A percentile compares a stretch with the other conserved stretches of the same genome.
phyloP scores from a whole-genome alignment of 75 land plant genomes.

The Selaginella tamariscina region DNA sequence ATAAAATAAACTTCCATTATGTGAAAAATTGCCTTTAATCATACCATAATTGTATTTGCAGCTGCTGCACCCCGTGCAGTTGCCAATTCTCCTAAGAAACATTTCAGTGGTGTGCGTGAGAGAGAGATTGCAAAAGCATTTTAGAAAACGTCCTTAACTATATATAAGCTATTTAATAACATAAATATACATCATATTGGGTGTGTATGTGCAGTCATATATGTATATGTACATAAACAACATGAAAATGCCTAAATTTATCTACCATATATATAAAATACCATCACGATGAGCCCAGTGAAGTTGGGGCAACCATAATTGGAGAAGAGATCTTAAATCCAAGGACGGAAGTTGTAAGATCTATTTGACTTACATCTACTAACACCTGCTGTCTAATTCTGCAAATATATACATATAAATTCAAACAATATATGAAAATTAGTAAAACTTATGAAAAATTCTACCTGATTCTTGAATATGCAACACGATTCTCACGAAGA shows the following conservation, averaged over 20 bases:
- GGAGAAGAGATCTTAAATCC: conserved; percentile 61
- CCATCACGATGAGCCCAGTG: conserved; percentile 71
- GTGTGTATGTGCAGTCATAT: no score
- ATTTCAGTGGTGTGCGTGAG: conserved; percentile 56
- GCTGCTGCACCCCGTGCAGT: conserved; percentile 84
- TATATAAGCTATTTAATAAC: no score
- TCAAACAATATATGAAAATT: no score
- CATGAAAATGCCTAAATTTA: no score
- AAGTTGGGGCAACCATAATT: conserved; percentile 83
- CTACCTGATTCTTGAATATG: conserved; percentile 48
- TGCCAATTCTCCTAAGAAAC: conserved; percentile 74
- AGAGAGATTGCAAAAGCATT: conserved; percentile 61
- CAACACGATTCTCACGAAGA: conserved; percentile 40
- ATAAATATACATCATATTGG: no score
- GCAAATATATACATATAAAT: no score
- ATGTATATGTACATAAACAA: no score
- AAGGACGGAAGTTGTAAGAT: conserved; percentile 50
- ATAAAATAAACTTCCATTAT: not conserved
- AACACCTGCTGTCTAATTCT: conserved; percentile 77
- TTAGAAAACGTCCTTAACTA: no score
- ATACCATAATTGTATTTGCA: conserved; percentile 70
- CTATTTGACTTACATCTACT: conserved; percentile 60
- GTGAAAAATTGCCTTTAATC: not conserved
- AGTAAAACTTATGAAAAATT: no score
- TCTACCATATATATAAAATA: no score